Evolutionary conservation across 2,329 filamentous ascomycete genomes (phyloP).

Genomic region (Calonectria ilicicola): DNA sequence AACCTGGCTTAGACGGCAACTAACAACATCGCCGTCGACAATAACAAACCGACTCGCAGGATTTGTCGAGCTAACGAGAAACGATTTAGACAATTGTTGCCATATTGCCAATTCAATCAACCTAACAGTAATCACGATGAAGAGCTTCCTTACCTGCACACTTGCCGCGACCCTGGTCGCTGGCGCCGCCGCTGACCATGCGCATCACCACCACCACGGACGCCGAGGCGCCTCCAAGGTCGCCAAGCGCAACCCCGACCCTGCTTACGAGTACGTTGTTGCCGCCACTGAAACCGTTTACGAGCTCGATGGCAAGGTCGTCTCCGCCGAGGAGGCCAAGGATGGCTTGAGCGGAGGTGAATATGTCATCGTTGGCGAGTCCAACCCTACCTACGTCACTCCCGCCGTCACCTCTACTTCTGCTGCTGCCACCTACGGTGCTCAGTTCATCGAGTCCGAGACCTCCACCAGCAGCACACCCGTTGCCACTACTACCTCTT

Average conservation of each 20-base stretch:
- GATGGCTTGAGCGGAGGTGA: slow-evolving; percentile 78
- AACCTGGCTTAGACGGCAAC: slow-evolving; percentile 1
- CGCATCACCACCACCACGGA: slow-evolving; percentile 71
- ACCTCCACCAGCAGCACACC: slow-evolving; percentile 49
- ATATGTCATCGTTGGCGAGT: slow-evolving; percentile 74
- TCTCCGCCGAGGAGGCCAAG: slow-evolving; percentile 75
- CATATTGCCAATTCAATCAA: slow-evolving; percentile 26
- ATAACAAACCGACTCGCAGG: slow-evolving; percentile 14
- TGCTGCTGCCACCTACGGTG: slow-evolving; percentile 51
- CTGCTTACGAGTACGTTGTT: slow-evolving; percentile 66
- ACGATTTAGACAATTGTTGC: slow-evolving; percentile 29
- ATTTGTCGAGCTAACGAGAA: slow-evolving; percentile 30
- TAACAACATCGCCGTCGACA: not conserved
- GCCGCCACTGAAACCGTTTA: slow-evolving; percentile 78
- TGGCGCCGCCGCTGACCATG: slow-evolving; percentile 68
- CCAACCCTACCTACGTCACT: slow-evolving; percentile 64
- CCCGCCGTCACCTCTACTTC: slow-evolving; percentile 52
- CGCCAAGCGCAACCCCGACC: slow-evolving; percentile 59
- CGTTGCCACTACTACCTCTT: slow-evolving; percentile 38
- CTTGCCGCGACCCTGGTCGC: slow-evolving; percentile 65
- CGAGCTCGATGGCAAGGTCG: slow-evolving; percentile 72
- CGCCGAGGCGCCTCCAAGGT: slow-evolving; percentile 64
- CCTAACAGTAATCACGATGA: slow-evolving; percentile 54
- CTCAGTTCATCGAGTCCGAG: slow-evolving; percentile 65
- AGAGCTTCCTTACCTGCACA: slow-evolving; percentile 61